These are phyloP conservation scores for Penicillium samsonianum DNA, from an alignment of 495 filamentous ascomycete genomes.

Conservation along the genomic window DNA sequence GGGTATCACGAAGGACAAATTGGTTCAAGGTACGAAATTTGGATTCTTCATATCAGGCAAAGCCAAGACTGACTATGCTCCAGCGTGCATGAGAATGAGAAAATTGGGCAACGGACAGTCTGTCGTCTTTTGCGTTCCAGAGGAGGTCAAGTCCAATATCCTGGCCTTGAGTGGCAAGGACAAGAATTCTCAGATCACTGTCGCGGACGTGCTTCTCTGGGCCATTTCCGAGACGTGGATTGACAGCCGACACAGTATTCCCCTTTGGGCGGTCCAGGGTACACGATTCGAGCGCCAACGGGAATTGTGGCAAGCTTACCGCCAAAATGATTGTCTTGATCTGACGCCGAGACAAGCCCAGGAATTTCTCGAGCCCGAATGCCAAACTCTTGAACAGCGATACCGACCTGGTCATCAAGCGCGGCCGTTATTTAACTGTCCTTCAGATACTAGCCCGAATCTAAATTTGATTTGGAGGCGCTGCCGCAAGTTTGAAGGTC, in stretches of 20 bases:
- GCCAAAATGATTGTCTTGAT: background rate
- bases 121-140: conserved; percentile 56
- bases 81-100: conserved; percentile 69
- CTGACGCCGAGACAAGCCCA: conserved; percentile 31
- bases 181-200: conserved; percentile 22
- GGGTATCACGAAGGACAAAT: conserved; percentile 65
- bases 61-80: no score
- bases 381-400: conserved; percentile 45
- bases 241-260: conserved; percentile 49
- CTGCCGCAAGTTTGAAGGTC: conserved; percentile 47
- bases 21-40: conserved; percentile 65
- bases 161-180: conserved; percentile 40
- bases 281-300: conserved; percentile 40
- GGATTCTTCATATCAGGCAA: no score
- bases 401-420: conserved; percentile 28
- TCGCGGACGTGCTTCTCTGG: conserved; percentile 60
- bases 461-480: conserved; percentile 36
- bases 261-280: conserved; percentile 64
- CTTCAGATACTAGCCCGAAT: conserved; percentile 12
- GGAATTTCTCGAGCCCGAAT: conserved; percentile 50
- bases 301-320: conserved; percentile 19
- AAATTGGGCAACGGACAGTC: conserved; percentile 63
- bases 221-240: conserved; percentile 57
- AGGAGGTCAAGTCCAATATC: conserved; percentile 46
- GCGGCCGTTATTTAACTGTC: background rate